Percentiles rank a stretch among this genome's conserved stretches.
These are phyloP conservation scores for Sphagnum contortum DNA, from an alignment of 225 moss, liverwort and hornwort species.

Conservation along the genomic window DNA sequence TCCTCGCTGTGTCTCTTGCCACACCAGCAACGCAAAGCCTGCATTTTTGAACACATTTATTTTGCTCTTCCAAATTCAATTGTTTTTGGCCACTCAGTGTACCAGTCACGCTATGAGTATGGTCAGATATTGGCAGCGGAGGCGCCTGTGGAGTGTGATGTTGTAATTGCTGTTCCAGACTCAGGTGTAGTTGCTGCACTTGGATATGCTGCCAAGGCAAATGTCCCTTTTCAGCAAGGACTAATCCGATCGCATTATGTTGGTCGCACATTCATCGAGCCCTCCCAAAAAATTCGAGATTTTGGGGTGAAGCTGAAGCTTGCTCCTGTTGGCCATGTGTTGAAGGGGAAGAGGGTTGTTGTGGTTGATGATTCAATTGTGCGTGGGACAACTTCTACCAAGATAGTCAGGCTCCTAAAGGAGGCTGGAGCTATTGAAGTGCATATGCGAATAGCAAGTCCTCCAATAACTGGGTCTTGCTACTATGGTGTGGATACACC, in stretches of 20 bases:
- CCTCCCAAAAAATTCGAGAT: conserved; percentile 89
- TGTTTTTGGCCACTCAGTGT: conserved; percentile 83
- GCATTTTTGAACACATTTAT: conserved; percentile 95
- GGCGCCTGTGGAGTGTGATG: conserved; percentile 81
- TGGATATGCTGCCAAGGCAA: conserved; percentile 66
- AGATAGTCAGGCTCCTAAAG: conserved; percentile 88
- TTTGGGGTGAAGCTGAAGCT: conserved; percentile 96
- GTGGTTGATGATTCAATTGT: conserved; percentile 98
- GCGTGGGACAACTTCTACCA: conserved; percentile 87
- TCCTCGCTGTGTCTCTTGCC: conserved; percentile 79
- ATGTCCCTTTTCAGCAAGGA: conserved; percentile 89
- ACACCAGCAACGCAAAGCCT: conserved; percentile 63
- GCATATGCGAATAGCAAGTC: conserved; percentile 91
- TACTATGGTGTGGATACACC: conserved; percentile 97
- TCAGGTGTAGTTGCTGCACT: conserved; percentile 93
- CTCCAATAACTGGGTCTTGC: conserved; percentile 88
- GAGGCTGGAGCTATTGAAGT: conserved; percentile 94
- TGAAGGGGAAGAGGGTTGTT: conserved; percentile 78
- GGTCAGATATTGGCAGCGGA: conserved; percentile 77
- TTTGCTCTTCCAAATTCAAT: conserved; percentile 80
- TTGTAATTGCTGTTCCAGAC: conserved; percentile 92
- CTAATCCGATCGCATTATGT: conserved; percentile 88
- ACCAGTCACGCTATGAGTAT: conserved; percentile 69
- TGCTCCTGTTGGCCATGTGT: conserved; percentile 72
- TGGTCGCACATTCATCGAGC: conserved; percentile 90